Conservation (phyloP, 768 basidiomycete species). For the Termitomyces eurrhizus region DNA sequence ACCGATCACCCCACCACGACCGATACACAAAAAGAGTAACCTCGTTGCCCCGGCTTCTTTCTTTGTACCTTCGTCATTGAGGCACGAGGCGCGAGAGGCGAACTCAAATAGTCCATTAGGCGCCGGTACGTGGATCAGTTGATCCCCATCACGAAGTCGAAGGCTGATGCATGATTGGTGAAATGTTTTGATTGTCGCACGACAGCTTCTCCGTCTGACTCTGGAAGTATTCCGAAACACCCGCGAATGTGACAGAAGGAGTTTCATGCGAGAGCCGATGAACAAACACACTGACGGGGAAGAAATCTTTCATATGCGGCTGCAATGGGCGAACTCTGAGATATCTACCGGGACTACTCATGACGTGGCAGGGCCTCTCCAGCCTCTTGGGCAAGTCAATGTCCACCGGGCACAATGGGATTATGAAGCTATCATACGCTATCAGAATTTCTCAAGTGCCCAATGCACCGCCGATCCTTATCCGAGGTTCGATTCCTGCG, state of each 20-base stretch:
- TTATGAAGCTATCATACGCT: too few species aligned
- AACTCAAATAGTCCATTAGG: background rate
- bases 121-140: background rate
- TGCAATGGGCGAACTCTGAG: background rate
- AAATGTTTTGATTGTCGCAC: background rate
- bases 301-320: background rate
- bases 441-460: background rate
- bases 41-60: background rate
- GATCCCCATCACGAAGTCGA: constrained; percentile 1
- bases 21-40: background rate
- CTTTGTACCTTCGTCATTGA: background rate
- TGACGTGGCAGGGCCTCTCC: background rate
- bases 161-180: background rate
- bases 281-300: background rate
- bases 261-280: background rate
- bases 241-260: background rate
- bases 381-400: too few species aligned
- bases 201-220: background rate
- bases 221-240: background rate
- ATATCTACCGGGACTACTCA: background rate
- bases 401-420: background rate
- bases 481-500: background rate
- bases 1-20: background rate
- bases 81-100: background rate
- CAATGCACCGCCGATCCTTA: background rate